A percentile compares a stretch with the other conserved stretches of the same genome.
Conservation (phyloP, 768 basidiomycete genomes). For the Phanerochaete carnosa region DNA sequence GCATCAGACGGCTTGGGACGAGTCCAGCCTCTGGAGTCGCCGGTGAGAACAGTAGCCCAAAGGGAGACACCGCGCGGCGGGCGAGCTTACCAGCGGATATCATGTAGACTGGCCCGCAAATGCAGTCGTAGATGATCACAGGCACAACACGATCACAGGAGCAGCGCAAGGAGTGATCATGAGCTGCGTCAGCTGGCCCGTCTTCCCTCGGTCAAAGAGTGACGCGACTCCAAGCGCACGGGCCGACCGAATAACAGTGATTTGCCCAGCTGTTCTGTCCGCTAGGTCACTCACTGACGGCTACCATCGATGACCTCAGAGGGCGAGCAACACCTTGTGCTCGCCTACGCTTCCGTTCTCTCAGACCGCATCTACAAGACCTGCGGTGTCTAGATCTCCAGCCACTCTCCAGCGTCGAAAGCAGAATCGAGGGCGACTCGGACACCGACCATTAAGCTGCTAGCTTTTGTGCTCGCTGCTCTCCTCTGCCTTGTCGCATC, state of each 20-base stretch:
- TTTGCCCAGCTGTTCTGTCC: not conserved
- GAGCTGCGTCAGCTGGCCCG: too few species aligned
- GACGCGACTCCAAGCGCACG: too few species aligned
- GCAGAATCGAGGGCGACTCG: not conserved
- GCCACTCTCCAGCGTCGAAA: not conserved
- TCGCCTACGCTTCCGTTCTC: not conserved
- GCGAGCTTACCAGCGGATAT: too few species aligned
- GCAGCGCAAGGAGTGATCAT: too few species aligned
- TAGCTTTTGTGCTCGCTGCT: not conserved
- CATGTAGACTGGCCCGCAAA: too few species aligned
- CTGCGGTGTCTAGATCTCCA: not conserved
- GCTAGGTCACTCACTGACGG: not conserved
- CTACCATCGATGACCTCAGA: not conserved
- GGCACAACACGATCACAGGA: too few species aligned
- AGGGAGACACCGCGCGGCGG: too few species aligned
- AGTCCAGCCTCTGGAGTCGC: too few species aligned
- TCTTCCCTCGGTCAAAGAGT: too few species aligned
- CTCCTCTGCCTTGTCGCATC: not conserved
- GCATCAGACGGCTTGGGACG: too few species aligned
- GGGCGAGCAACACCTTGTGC: not conserved
- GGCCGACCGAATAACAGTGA: not conserved
- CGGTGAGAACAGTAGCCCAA: too few species aligned
- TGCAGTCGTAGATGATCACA: too few species aligned
- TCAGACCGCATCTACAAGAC: not conserved
- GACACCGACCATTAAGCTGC: not conserved